Conservation (phyloP, 2,329 filamentous ascomycete genomes). For the Huntiella abstrusa region DNA sequence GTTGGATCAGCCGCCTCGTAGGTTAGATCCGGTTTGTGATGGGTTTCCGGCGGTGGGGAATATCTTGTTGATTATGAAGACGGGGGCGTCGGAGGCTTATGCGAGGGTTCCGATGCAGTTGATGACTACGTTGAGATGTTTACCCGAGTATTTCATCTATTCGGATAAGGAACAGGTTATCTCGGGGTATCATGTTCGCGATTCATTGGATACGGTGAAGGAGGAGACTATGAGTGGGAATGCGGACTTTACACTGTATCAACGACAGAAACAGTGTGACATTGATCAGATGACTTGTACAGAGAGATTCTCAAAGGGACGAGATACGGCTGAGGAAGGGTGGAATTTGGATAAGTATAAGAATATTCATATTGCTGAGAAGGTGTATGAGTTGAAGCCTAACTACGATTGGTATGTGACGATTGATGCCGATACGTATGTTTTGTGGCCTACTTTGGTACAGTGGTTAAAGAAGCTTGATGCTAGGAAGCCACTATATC, state of each 20-base stretch:
- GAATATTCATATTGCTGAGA: constrained; percentile 39
- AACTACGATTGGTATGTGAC: constrained; percentile 40
- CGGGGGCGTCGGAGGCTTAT: constrained; percentile 35
- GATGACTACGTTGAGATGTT: constrained; percentile 31
- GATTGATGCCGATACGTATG: constrained; percentile 39
- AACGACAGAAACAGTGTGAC: constrained; percentile 25
- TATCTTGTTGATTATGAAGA: constrained; percentile 35
- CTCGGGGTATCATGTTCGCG: constrained; percentile 25
- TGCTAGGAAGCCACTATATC: constrained; percentile 25
- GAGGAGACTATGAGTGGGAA: constrained; percentile 25
- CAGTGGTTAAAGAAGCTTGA: constrained; percentile 28
- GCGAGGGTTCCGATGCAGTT: constrained; percentile 34
- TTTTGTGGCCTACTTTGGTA: constrained; percentile 33
- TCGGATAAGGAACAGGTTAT: constrained; percentile 34
- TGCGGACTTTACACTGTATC: constrained; percentile 31
- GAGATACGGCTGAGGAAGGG: constrained; percentile 18
- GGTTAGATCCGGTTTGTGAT: constrained; percentile 18
- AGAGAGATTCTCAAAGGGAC: constrained; percentile 15
- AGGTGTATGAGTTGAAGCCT: constrained; percentile 30
- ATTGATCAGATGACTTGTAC: constrained; percentile 27
- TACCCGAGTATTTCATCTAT: constrained; percentile 35
- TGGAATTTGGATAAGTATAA: constrained; percentile 45
- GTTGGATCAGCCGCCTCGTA: constrained; percentile 12
- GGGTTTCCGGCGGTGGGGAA: constrained; percentile 26
- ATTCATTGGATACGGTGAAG: constrained; percentile 28